These are phyloP conservation scores for Colletotrichum musicola DNA, from an alignment of 2,329 filamentous ascomycete species.

Conservation along the genomic window DNA sequence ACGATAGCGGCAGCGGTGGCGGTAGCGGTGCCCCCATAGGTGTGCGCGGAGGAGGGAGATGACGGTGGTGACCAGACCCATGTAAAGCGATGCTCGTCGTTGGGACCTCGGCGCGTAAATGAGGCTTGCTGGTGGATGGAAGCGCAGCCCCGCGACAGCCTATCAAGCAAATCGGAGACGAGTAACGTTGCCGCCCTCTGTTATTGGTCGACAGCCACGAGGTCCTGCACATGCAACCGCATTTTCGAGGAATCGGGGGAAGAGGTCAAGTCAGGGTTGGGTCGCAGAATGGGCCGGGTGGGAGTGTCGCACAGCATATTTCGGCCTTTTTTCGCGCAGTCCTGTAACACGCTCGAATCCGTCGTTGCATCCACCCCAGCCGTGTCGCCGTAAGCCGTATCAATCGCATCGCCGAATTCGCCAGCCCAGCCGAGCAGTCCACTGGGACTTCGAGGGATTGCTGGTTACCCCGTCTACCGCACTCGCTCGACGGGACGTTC, in stretches of 20 bases:
- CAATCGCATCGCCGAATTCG: conserved; percentile 17
- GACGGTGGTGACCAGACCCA: conserved; percentile 49
- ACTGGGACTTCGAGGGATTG: conserved; percentile 11
- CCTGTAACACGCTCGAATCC: conserved; percentile 20
- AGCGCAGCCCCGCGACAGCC: conserved; percentile 54
- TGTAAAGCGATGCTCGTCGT: conserved; percentile 48
- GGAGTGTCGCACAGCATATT: conserved; percentile 37
- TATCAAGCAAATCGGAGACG: conserved; percentile 62
- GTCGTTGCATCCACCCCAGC: conserved; percentile 28
- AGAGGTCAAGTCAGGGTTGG: conserved; percentile 40
- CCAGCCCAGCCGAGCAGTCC: conserved; percentile 5
- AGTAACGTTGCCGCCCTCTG: conserved; percentile 50
- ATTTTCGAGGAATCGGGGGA: conserved; percentile 33
- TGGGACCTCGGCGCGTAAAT: conserved; percentile 63
- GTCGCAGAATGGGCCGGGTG: conserved; percentile 37
- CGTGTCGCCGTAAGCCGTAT: conserved; percentile 23
- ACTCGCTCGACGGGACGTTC: conserved; percentile 47
- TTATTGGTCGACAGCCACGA: conserved; percentile 54
- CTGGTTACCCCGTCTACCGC: conserved; percentile 44
- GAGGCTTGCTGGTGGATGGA: conserved; percentile 61
- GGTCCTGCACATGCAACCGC: conserved; percentile 26
- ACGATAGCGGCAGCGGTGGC: neutral
- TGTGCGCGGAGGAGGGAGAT: conserved; percentile 34
- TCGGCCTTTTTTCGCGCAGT: conserved; percentile 32
- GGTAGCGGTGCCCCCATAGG: conserved; percentile 24